Evolutionary conservation across 2,329 filamentous ascomycete species (phyloP), one percentile per base, ranked within the genome.

Genomic region (Fusarium sp.): DNA sequence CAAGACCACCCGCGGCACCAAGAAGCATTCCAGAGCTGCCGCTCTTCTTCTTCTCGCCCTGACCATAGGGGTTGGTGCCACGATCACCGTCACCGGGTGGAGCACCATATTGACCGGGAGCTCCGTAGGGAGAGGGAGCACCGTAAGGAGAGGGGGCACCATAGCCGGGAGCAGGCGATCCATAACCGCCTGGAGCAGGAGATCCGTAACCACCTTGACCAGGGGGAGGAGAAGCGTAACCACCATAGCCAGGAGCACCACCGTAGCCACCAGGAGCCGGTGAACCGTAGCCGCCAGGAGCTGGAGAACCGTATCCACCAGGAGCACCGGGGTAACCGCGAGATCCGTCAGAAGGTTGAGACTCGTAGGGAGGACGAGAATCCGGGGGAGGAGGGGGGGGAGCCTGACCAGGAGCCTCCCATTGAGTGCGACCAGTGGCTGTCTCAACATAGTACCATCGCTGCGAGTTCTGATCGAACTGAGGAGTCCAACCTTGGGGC

Each of bases 361-460:
- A 70, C 18, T 74, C 67, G 49, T 69, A 69, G 14, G 69, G 71
- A 60, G 75, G 70, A 55, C 73, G 73, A 35, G 70, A 73, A 44
- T 71, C 71, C 17, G 69, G 55, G 6, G 71, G 71, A 57, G 70
- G 67, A n/a, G 77, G 75, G 49, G 66, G 66, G 40, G 76, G 60
- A 4, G 73, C 72, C 54, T 79, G 76, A 15, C 80, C 80, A 5
- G 90, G 89, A 18, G 85, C 83, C 68, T 91, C 88, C 90, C 90
- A 92, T 78, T 92, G 89, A 1, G 88, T 86, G 63, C 85, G 86
- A 23, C 89, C 88, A 15, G 88, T 88, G 49, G 86, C 83, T 61
- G 88, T 81, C 78, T 92, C 89, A 61, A 89, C 84, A 75, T 90
- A 93, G 81, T 88, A 92, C 82, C 88, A 91, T 60, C 88, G 87